Conservation (phyloP, 192 early-diverging fungal genomes). For the Umbelopsis sp. region DNA sequence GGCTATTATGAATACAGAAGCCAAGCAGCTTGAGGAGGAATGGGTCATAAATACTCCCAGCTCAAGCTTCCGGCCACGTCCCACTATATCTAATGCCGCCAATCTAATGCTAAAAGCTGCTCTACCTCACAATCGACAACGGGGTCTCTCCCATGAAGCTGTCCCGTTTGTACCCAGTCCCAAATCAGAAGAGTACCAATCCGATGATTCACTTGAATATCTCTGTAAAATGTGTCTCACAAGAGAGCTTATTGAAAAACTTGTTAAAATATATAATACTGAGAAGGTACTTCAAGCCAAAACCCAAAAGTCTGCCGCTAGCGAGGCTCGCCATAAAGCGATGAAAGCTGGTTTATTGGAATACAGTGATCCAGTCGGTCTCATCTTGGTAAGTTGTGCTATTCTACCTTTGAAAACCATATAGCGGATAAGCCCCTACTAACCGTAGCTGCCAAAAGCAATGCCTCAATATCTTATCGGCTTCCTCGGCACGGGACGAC, state of each 20-base stretch:
- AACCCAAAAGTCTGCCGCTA: not conserved
- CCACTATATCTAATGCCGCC: not conserved
- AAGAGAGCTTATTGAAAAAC: too few relatives aligned
- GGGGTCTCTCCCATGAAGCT: not conserved
- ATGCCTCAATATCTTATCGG: too few relatives aligned
- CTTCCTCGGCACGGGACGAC: not conserved
- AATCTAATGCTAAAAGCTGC: not conserved
- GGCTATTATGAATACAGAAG: constrained; percentile 14
- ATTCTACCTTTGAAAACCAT: not conserved
- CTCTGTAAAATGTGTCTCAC: too few relatives aligned
- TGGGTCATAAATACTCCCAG: constrained; percentile 8
- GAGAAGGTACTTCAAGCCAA: not conserved
- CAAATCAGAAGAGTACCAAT: not conserved
- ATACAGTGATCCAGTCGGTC: constrained; percentile 21
- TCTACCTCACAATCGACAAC: not conserved
- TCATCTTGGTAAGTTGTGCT: constrained; percentile 23
- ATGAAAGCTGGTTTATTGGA: constrained; percentile 7
- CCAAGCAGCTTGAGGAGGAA: constrained; percentile 4
- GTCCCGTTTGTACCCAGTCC: not conserved
- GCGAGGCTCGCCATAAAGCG: not conserved
- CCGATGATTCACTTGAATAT: too few relatives aligned
- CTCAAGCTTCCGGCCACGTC: not conserved
- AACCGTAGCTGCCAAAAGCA: not conserved
- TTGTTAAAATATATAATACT: too few relatives aligned
- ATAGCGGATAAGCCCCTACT: not conserved